Conservation (phyloP, 1,284 basidiomycete genomes). For the Blastosporella zonata region DNA sequence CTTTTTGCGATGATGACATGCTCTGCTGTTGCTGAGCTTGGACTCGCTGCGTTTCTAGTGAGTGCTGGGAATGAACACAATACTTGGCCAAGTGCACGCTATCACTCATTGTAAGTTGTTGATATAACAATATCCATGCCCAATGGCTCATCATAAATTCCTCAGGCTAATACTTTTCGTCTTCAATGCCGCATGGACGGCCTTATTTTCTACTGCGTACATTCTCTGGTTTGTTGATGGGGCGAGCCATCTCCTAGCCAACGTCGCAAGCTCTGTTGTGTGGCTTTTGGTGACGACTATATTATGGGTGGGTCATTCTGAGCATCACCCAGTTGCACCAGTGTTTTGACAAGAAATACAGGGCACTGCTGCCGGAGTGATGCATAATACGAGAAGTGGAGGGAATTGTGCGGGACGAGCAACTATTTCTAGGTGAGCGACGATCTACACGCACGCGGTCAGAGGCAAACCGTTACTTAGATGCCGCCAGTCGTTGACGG, state of each 20-base stretch:
- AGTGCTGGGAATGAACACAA: slow-evolving; percentile 57
- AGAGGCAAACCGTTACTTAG: slow-evolving; percentile 34
- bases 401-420: slow-evolving; percentile 53
- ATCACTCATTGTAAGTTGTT: slow-evolving; percentile 60
- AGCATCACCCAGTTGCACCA: background rate
- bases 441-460: slow-evolving; percentile 22
- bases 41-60: slow-evolving; percentile 68
- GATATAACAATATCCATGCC: background rate
- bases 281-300: slow-evolving; percentile 64
- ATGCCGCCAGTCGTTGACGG: slow-evolving; percentile 67
- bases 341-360: slow-evolving; percentile 25
- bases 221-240: slow-evolving; percentile 68
- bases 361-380: slow-evolving; percentile 64
- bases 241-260: slow-evolving; percentile 62
- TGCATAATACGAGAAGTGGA: slow-evolving; percentile 58
- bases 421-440: slow-evolving; percentile 47
- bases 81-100: slow-evolving; percentile 58
- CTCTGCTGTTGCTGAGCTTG: slow-evolving; percentile 65
- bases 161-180: slow-evolving; percentile 41
- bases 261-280: slow-evolving; percentile 70
- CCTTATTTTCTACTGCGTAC: slow-evolving; percentile 64
- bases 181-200: slow-evolving; percentile 72
- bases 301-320: slow-evolving; percentile 53
- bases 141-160: background rate
- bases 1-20: slow-evolving; percentile 68